phyloP scores from a whole-genome alignment of 192 early-diverging fungal species.

The Lobulomyces angularis region DNA sequence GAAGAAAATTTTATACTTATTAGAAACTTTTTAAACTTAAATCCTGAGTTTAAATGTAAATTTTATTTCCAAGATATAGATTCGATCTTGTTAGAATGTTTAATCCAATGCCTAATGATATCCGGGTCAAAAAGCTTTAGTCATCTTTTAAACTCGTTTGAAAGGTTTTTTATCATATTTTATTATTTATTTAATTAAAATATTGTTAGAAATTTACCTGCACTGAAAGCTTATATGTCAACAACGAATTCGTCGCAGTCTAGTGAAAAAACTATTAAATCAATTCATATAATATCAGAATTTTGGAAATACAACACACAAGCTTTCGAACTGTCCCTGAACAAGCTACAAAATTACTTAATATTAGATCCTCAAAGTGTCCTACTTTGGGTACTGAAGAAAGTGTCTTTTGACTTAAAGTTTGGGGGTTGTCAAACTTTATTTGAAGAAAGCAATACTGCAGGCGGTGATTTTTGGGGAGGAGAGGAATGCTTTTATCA shows the following conservation, averaged over 20 bases:
- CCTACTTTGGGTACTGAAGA: constrained; percentile 61
- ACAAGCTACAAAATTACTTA: constrained; percentile 91
- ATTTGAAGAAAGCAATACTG: constrained; percentile 17
- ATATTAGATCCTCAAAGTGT: constrained; percentile 76
- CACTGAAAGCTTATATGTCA: constrained; percentile 45
- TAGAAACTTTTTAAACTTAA: too few species aligned
- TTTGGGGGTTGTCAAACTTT: constrained; percentile 10
- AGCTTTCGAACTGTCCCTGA: constrained; percentile 82
- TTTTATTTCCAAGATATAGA: too few species aligned
- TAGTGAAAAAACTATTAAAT: constrained; percentile 57
- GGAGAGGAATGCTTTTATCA: too few species aligned
- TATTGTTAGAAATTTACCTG: constrained; percentile 1
- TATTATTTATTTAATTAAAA: neutral
- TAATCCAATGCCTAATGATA: constrained; percentile 74
- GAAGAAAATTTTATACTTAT: too few species aligned
- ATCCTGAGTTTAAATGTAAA: too few species aligned
- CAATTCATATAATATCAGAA: constrained; percentile 59
- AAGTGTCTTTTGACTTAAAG: constrained; percentile 16
- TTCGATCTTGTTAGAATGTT: constrained; percentile 54
- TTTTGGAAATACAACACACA: constrained; percentile 87
- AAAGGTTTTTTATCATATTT: constrained; percentile 40
- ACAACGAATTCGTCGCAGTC: constrained; percentile 43
- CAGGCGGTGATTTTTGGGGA: too few species aligned
- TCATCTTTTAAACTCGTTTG: constrained; percentile 84
- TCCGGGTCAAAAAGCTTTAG: constrained; percentile 88